phyloP scores from a whole-genome alignment of 1,139 yeast genomes.

The Arxiozyma slooffiae region DNA sequence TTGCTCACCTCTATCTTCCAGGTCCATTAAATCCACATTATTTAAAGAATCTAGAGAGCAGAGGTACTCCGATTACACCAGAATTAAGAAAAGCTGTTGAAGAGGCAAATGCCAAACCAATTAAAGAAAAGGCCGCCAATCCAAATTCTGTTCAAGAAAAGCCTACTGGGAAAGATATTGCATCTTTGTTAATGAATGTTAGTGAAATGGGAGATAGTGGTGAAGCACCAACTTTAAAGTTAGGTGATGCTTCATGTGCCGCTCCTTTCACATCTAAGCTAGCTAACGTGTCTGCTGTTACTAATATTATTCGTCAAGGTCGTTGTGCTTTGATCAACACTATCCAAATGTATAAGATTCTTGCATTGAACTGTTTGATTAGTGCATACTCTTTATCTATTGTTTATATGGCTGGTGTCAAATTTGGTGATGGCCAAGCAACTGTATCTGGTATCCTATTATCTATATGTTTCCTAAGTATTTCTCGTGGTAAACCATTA shows the following conservation, averaged over 20 bases:
- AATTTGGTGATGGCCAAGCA: conserved; percentile 95
- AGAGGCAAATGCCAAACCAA: conserved; percentile 27
- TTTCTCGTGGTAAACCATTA: conserved; percentile 86
- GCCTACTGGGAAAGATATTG: conserved; percentile 45
- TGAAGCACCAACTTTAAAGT: conserved; percentile 85
- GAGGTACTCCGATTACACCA: conserved; percentile 64
- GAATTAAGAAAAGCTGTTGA: conserved; percentile 55
- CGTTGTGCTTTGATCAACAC: conserved; percentile 97
- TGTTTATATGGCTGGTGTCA: conserved; percentile 91
- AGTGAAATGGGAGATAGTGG: conserved; percentile 58
- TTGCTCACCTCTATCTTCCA: conserved; percentile 95
- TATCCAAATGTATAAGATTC: conserved; percentile 95
- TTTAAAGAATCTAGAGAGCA: conserved; percentile 71
- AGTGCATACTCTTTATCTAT: conserved; percentile 94
- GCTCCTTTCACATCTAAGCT: conserved; percentile 97
- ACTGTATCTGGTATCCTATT: conserved; percentile 85
- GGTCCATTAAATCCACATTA: conserved; percentile 88
- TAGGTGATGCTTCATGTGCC: conserved; percentile 98
- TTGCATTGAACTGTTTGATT: conserved; percentile 92
- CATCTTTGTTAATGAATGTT: conserved; percentile 64
- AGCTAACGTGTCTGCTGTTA: conserved; percentile 85
- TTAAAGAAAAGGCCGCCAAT: conserved; percentile 29
- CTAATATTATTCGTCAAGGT: conserved; percentile 93
- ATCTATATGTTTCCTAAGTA: conserved; percentile 90
- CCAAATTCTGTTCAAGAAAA: conserved; percentile 28